A percentile compares a stretch with the other conserved stretches of the same genome.
phyloP scores from a whole-genome alignment of 805 yeast species.

The Monosporozyma aquatica region DNA sequence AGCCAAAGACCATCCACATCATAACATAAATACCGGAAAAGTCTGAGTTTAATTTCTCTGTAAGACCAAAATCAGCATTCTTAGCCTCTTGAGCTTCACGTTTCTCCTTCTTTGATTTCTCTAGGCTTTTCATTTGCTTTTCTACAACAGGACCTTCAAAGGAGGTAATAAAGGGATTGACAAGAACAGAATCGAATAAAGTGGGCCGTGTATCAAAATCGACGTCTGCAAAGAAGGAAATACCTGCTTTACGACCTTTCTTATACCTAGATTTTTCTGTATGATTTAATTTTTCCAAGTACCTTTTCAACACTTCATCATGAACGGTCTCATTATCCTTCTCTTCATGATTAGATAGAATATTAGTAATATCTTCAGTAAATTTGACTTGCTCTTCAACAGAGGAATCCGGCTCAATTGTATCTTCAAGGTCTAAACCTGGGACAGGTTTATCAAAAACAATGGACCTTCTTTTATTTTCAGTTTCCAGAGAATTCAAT shows the following conservation, averaged over 20 bases:
- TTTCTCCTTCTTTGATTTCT: conserved; percentile 8
- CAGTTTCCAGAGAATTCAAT: conserved; percentile 16
- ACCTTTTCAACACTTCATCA: conserved; percentile 8
- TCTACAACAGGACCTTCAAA: conserved; percentile 26
- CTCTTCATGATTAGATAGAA: conserved; percentile 1
- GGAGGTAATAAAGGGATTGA: conserved; percentile 25
- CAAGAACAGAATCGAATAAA: conserved; percentile 42
- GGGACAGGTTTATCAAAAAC: conserved; percentile 8
- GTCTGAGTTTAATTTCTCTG: conserved; percentile 4
- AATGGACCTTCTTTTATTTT: conserved; percentile 11
- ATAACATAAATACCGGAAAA: conserved; percentile 78
- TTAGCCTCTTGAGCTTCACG: neutral
- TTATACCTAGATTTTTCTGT: conserved; percentile 9
- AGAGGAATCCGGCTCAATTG: neutral
- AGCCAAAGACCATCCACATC: conserved; percentile 61
- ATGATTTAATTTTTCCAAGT: conserved; percentile 8
- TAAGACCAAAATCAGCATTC: conserved; percentile 1
- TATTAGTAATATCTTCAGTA: neutral
- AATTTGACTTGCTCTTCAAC: conserved; percentile 1
- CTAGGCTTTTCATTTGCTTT: conserved; percentile 16
- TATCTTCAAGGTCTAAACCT: neutral
- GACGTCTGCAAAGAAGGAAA: conserved; percentile 48
- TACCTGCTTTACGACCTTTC: conserved; percentile 10
- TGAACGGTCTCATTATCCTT: neutral
- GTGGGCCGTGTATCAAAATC: conserved; percentile 36